Conservation (phyloP, 2,329 filamentous ascomycete genomes). For the Monosporascus sp. region DNA sequence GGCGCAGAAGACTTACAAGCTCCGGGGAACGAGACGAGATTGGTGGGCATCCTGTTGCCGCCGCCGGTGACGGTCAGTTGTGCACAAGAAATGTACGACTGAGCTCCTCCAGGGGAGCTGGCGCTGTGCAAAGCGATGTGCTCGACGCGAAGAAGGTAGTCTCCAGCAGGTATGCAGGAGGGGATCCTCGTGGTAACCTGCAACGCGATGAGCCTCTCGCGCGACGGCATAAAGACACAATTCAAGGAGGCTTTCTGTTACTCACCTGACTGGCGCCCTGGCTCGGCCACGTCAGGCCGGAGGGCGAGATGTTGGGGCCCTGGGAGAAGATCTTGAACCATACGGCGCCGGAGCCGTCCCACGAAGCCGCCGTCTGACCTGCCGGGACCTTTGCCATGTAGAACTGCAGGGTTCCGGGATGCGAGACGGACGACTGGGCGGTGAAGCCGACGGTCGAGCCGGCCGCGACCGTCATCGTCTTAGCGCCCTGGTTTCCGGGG, state of each 20-base stretch:
- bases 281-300: constrained; percentile 35
- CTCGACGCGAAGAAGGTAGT: constrained; percentile 44
- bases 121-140: constrained; percentile 44
- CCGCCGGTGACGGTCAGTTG: constrained; percentile 37
- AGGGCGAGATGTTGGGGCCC: constrained; percentile 29
- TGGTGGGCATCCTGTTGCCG: constrained; percentile 31
- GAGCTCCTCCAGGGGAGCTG: constrained; percentile 34
- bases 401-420: constrained; percentile 35
- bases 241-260: not conserved
- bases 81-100: constrained; percentile 38
- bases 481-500: constrained; percentile 33
- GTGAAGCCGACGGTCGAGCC: constrained; percentile 40
- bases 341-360: constrained; percentile 31
- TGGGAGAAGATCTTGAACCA: constrained; percentile 43
- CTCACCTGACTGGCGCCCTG: constrained; percentile 25
- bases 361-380: constrained; percentile 31
- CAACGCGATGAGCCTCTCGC: constrained; percentile 1
- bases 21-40: constrained; percentile 36
- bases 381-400: constrained; percentile 36
- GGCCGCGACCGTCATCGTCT: constrained; percentile 38
- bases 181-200: constrained; percentile 37
- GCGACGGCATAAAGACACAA: not conserved
- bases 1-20: constrained; percentile 19
- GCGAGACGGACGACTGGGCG: constrained; percentile 35
- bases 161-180: constrained; percentile 38